Evolutionary conservation across 805 yeast genomes (phyloP).

Genomic region (Yarrowia alimentaria): DNA sequence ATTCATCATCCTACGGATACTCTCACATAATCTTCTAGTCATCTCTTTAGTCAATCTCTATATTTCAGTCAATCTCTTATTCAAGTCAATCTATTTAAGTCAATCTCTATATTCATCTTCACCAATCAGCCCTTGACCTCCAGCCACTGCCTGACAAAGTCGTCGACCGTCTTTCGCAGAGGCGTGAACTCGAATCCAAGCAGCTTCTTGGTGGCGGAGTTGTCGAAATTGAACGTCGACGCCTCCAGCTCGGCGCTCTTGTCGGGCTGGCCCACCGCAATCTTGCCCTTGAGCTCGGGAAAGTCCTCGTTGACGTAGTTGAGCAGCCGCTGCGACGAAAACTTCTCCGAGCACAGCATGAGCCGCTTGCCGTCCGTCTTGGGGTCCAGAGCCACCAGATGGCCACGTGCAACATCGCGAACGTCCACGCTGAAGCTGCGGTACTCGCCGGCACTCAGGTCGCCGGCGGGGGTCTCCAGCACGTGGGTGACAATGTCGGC

Average conservation of each 20-base stretch:
- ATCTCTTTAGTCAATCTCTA: no score
- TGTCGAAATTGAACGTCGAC: constrained; percentile 15
- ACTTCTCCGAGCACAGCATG: constrained; percentile 32
- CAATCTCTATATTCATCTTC: no score
- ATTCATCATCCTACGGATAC: no score
- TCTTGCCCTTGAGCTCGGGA: constrained; percentile 15
- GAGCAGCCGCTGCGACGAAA: constrained; percentile 29
- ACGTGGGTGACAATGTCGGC: constrained; percentile 12
- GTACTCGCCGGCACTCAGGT: constrained; percentile 31
- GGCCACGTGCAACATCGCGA: constrained; percentile 61
- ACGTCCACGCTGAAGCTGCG: constrained; percentile 47
- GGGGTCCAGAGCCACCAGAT: constrained; percentile 48
- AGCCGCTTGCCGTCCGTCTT: constrained; percentile 34
- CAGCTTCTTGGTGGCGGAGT: constrained; percentile 20
- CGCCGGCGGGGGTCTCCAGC: neutral
- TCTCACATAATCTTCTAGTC: no score
- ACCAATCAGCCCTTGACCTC: no score
- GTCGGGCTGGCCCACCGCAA: constrained; percentile 2
- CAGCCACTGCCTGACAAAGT: constrained; percentile 13
- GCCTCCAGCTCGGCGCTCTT: neutral
- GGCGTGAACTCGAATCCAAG: constrained; percentile 11
- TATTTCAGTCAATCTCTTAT: no score
- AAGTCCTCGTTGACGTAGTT: constrained; percentile 30
- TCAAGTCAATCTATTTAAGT: no score
- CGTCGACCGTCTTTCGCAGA: neutral